Evolutionary conservation across 371 early-diverging fungal genomes (phyloP).

Genomic region (Mortierella sp.): DNA sequence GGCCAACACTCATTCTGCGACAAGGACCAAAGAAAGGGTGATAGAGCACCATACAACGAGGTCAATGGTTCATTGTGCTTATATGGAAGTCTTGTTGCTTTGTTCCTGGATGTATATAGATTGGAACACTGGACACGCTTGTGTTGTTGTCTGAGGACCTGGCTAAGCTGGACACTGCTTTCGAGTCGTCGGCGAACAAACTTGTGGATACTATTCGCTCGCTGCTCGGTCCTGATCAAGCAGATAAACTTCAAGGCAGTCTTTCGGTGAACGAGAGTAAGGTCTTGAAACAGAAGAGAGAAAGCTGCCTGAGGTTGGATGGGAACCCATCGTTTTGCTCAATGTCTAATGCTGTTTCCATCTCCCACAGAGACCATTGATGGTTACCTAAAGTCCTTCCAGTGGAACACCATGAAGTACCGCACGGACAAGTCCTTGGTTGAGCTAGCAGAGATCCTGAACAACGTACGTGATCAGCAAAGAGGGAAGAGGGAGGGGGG

Average conservation of each 20-base stretch:
- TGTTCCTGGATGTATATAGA: constrained; percentile 59
- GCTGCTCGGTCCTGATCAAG: constrained; percentile 64
- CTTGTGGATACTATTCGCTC: constrained; percentile 81
- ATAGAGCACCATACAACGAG: too few relatives aligned
- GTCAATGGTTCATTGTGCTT: too few relatives aligned
- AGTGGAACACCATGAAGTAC: constrained; percentile 97
- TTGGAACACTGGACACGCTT: constrained; percentile 93
- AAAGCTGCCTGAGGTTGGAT: neutral
- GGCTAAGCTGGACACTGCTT: constrained; percentile 80
- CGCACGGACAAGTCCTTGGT: constrained; percentile 90
- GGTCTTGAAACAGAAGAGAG: constrained; percentile 9
- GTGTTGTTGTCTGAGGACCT: constrained; percentile 94
- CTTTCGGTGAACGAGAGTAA: constrained; percentile 89
- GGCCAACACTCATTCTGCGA: too few relatives aligned
- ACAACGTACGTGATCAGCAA: constrained; percentile 29
- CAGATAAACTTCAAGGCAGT: constrained; percentile 63
- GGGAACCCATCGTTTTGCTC: too few relatives aligned
- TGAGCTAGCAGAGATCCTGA: constrained; percentile 82
- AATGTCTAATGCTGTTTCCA: neutral
- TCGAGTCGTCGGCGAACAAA: constrained; percentile 82
- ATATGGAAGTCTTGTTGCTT: neutral
- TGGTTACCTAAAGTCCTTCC: constrained; percentile 83
- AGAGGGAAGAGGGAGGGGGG: neutral
- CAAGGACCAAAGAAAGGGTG: too few relatives aligned
- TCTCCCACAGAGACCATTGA: constrained; percentile 78